Conservation (phyloP, 805 yeast species). For the Candida manassasensis region DNA sequence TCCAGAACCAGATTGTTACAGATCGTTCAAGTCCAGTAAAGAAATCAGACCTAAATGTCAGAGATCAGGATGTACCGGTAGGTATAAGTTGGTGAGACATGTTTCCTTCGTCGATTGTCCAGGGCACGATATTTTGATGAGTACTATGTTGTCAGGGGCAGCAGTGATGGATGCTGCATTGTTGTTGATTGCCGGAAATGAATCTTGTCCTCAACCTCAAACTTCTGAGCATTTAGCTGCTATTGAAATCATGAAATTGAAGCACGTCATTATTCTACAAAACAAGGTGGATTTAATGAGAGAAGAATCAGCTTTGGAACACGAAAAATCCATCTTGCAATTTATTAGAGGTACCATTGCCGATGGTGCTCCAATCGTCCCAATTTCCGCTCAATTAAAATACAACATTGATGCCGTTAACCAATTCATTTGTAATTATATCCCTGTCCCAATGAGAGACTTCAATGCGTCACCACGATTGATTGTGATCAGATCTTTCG, state of each 20-base stretch:
- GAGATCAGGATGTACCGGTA: constrained; percentile 82
- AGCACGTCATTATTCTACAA: constrained; percentile 93
- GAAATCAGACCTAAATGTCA: constrained; percentile 93
- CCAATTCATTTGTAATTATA: constrained; percentile 89
- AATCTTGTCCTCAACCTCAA: constrained; percentile 99
- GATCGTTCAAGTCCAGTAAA: constrained; percentile 89
- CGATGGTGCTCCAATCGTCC: constrained; percentile 98
- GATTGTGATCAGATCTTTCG: constrained; percentile 96
- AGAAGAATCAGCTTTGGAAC: constrained; percentile 94
- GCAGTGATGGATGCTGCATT: constrained; percentile 99
- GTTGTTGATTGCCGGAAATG: constrained; percentile 94
- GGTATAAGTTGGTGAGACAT: constrained; percentile 88
- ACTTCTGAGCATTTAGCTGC: constrained; percentile 99
- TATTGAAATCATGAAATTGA: constrained; percentile 96
- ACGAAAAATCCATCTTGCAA: constrained; percentile 84
- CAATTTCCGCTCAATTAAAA: constrained; percentile 97
- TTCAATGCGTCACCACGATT: constrained; percentile 89
- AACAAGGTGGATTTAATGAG: constrained; percentile 98
- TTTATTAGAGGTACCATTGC: constrained; percentile 98
- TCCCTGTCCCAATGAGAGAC: constrained; percentile 96
- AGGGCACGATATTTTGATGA: constrained; percentile 99
- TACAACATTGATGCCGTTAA: constrained; percentile 98
- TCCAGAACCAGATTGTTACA: constrained; percentile 93
- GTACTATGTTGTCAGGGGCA: constrained; percentile 99
- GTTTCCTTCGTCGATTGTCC: constrained; percentile 99